These are phyloP conservation scores for Clitopilus passeckerianus DNA, from an alignment of 768 basidiomycete species.

Conservation along the genomic window DNA sequence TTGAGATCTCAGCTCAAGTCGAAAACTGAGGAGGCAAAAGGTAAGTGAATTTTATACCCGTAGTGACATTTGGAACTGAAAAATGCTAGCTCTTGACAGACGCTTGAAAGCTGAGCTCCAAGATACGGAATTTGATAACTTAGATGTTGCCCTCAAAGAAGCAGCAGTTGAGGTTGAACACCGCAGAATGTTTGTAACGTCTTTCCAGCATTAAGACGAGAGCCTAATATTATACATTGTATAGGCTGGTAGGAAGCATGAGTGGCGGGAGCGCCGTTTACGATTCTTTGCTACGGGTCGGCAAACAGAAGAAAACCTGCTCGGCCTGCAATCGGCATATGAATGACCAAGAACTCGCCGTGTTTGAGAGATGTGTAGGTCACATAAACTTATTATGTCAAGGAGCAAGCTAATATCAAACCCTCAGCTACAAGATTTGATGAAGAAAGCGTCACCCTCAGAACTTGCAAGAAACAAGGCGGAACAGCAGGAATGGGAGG, in stretches of 20 bases:
- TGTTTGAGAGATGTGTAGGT: conserved; percentile 71
- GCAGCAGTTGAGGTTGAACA: conserved; percentile 37
- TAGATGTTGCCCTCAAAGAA: conserved; percentile 46
- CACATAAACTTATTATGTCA: conserved; percentile 19
- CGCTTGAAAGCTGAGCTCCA: conserved; percentile 28
- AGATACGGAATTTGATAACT: conserved; percentile 19
- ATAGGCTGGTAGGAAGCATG: conserved; percentile 22
- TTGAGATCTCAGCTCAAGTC: conserved; percentile 55
- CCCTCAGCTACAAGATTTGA: conserved; percentile 56
- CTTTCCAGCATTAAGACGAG: neutral
- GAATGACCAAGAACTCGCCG: conserved; percentile 38
- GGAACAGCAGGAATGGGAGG: conserved; percentile 58
- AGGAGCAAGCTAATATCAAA: neutral
- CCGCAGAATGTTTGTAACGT: conserved; percentile 34
- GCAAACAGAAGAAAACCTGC: conserved; percentile 65
- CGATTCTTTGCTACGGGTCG: conserved; percentile 47
- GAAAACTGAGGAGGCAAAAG: conserved; percentile 58
- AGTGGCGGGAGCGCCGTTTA: conserved; percentile 39
- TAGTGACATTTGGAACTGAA: neutral
- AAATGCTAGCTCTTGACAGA: conserved; percentile 40
- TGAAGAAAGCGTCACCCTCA: conserved; percentile 51
- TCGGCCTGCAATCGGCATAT: conserved; percentile 72
- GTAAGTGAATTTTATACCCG: conserved; percentile 30
- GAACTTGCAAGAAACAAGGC: conserved; percentile 33
- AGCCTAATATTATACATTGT: neutral